Percentiles rank a stretch among this genome's conserved stretches.
These are phyloP conservation scores for Xylaria polymorpha DNA, from an alignment of 2,329 filamentous ascomycete species.

Conservation along the genomic window DNA sequence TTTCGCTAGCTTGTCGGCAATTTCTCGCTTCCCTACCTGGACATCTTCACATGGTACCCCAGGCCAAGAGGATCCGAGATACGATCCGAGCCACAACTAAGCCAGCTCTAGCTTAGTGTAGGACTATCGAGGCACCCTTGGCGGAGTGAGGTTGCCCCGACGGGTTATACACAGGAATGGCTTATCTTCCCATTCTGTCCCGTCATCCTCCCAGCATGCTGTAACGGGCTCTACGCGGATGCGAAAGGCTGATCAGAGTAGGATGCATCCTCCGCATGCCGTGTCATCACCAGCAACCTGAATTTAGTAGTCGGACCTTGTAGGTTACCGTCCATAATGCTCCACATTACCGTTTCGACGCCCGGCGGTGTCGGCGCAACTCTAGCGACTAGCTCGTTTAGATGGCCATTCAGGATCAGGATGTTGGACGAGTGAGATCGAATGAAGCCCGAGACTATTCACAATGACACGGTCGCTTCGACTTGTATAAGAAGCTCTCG, in stretches of 20 bases:
- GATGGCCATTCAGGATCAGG: neutral
- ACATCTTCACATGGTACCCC: neutral
- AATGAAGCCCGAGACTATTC: neutral
- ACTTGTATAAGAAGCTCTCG: conserved; percentile 16
- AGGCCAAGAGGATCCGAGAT: conserved; percentile 1
- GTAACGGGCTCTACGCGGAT: conserved; percentile 3
- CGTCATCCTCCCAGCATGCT: neutral
- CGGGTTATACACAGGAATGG: neutral
- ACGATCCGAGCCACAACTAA: neutral
- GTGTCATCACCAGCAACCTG: neutral
- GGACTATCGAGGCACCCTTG: neutral
- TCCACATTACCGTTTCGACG: conserved; percentile 1
- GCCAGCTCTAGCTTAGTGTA: neutral
- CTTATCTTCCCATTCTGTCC: neutral
- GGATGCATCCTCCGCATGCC: conserved; percentile 12
- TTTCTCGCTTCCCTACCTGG: neutral
- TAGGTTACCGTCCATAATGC: neutral
- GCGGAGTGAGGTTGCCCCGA: conserved; percentile 21
- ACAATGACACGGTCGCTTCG: neutral
- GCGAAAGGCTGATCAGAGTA: neutral
- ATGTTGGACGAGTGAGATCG: neutral
- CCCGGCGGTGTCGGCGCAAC: conserved; percentile 9
- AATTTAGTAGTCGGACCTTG: neutral
- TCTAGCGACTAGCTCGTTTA: neutral
- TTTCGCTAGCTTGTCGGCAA: neutral